Evolutionary conservation across 768 basidiomycete genomes (phyloP).

Genomic region (Phaeotremella fagi): DNA sequence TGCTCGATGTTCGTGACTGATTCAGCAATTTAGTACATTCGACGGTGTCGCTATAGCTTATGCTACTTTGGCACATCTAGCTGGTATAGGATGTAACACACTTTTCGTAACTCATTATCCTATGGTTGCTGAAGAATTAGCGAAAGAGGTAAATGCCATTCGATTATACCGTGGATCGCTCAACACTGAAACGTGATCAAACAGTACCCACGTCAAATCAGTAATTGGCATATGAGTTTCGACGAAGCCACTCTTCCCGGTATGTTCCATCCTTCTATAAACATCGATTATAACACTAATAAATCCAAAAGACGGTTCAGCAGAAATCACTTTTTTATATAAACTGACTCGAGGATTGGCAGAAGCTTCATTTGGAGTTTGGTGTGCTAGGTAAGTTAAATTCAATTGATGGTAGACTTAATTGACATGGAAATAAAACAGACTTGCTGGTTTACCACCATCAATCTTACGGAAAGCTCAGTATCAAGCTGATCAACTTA

Average conservation of each 20-base stretch:
- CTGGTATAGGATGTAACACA: conserved; percentile 39
- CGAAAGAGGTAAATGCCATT: conserved; percentile 21
- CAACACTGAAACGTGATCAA: conserved; percentile 4
- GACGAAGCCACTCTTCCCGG: conserved; percentile 60
- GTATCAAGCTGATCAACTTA: conserved; percentile 56
- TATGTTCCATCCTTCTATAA: conserved; percentile 10
- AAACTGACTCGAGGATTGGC: conserved; percentile 67
- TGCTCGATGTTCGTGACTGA: conserved; percentile 2
- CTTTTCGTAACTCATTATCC: conserved; percentile 97
- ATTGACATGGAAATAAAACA: conserved; percentile 2
- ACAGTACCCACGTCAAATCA: conserved; percentile 42
- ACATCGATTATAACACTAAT: not conserved
- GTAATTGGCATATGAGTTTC: conserved; percentile 85
- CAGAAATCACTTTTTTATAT: conserved; percentile 85
- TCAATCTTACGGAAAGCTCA: conserved; percentile 61
- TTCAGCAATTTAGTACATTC: conserved; percentile 86
- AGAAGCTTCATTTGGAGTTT: conserved; percentile 79
- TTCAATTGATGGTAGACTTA: not conserved
- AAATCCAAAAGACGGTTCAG: conserved; percentile 56
- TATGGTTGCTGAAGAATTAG: conserved; percentile 57
- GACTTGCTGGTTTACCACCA: conserved; percentile 77
- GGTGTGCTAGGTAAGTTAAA: conserved; percentile 60
- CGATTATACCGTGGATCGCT: not conserved
- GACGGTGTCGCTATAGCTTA: conserved; percentile 60
- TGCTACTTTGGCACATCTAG: conserved; percentile 39